phyloP scores from a whole-genome alignment of 2,329 filamentous ascomycete genomes.

The Mycosphaerella arachidis region DNA sequence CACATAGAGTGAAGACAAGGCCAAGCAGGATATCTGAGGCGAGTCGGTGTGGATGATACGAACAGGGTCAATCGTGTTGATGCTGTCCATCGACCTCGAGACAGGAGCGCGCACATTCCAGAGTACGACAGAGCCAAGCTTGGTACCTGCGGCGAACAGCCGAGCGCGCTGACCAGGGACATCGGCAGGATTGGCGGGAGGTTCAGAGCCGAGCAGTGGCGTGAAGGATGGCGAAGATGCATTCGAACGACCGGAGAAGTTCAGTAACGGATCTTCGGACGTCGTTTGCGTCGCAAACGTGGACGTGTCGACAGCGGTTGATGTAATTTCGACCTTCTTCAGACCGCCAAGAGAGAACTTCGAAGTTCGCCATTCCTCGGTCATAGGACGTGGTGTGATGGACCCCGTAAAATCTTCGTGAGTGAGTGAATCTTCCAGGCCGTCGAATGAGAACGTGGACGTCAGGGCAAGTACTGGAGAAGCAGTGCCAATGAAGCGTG shows the following conservation, averaged over 20 bases:
- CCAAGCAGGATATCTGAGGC: constrained; percentile 77
- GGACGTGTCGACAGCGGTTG: constrained; percentile 69
- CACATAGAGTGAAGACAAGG: constrained; percentile 77
- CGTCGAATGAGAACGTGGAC: constrained; percentile 26
- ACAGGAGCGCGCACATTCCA: constrained; percentile 76
- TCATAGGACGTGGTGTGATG: constrained; percentile 27
- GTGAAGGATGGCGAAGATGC: constrained; percentile 52
- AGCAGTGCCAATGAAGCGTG: constrained; percentile 49
- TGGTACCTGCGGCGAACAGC: constrained; percentile 76
- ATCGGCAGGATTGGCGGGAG: constrained; percentile 48
- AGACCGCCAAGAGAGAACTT: constrained; percentile 58
- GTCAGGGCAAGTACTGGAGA: constrained; percentile 34
- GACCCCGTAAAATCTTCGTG: constrained; percentile 26
- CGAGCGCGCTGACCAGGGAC: constrained; percentile 82
- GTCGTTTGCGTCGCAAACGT: constrained; percentile 65
- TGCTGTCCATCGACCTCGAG: constrained; percentile 50
- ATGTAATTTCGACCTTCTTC: constrained; percentile 59
- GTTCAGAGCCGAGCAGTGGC: constrained; percentile 46
- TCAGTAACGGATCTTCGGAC: constrained; percentile 72
- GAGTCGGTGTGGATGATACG: constrained; percentile 86
- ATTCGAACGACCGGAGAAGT: constrained; percentile 51
- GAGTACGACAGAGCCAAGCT: constrained; percentile 67
- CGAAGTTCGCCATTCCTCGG: constrained; percentile 65
- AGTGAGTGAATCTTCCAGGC: constrained; percentile 22
- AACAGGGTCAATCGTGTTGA: constrained; percentile 64